Percentiles rank a stretch among this genome's conserved stretches.
phyloP scores from a whole-genome alignment of 2,329 filamentous ascomycete genomes.

The Zalaria obscura region DNA sequence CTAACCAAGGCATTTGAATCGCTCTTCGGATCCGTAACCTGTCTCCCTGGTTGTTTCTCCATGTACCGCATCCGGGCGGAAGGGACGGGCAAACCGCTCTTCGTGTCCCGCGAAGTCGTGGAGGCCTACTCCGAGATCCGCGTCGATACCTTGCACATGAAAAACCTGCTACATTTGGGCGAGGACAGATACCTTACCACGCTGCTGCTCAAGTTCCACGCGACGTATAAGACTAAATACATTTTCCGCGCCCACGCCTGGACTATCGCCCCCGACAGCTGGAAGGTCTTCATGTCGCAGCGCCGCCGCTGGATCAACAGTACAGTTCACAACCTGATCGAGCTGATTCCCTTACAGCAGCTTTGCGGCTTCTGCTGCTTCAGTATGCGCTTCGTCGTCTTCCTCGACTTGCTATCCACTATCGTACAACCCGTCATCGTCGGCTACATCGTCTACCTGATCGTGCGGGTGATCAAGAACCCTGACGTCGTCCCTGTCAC shows the following conservation, averaged over 20 bases:
- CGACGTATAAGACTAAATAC: conserved; percentile 97
- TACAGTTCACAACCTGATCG: conserved; percentile 92
- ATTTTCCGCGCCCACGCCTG: conserved; percentile 83
- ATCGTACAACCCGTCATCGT: conserved; percentile 84
- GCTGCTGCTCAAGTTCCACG: conserved; percentile 78
- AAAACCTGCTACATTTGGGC: conserved; percentile 90
- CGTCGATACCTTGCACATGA: conserved; percentile 96
- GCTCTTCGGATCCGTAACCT: conserved; percentile 93
- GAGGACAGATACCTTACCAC: conserved; percentile 97
- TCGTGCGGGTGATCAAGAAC: conserved; percentile 54
- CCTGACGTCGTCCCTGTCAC: conserved; percentile 60
- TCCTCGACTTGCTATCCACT: conserved; percentile 83
- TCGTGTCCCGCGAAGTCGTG: conserved; percentile 85
- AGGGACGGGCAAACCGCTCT: conserved; percentile 87
- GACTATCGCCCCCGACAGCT: conserved; percentile 93
- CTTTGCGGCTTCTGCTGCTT: conserved; percentile 99
- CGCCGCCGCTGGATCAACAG: conserved; percentile 99
- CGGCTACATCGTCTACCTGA: conserved; percentile 78
- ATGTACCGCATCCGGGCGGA: conserved; percentile 97
- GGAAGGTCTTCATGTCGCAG: conserved; percentile 90
- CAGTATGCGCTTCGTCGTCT: conserved; percentile 97
- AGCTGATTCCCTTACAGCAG: conserved; percentile 83
- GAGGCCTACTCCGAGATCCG: conserved; percentile 82
- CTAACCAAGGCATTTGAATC: conserved; percentile 93
- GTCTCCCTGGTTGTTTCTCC: conserved; percentile 94